Evolutionary conservation across 495 filamentous ascomycete species (phyloP).

Genomic region (Collariella sp.): DNA sequence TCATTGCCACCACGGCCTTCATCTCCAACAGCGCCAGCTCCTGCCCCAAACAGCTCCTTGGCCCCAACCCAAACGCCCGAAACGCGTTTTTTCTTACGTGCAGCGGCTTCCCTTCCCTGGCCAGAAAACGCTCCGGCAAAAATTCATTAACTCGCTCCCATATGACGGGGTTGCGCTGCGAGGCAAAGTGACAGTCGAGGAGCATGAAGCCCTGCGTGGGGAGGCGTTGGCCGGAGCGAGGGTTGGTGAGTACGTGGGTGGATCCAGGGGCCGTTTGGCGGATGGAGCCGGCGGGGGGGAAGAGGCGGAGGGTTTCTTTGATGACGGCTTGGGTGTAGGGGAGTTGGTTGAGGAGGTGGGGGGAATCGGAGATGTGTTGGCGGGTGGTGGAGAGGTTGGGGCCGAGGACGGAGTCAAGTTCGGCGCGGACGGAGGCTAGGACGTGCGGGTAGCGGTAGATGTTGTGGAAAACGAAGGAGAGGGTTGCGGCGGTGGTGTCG

Average conservation of each 20-base stretch:
- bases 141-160: not conserved
- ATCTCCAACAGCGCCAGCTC: not conserved
- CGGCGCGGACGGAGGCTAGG: conserved; percentile 28
- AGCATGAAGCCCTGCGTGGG: too few relatives aligned
- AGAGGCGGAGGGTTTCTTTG: too few relatives aligned
- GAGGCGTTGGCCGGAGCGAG: too few relatives aligned
- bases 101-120: too few relatives aligned
- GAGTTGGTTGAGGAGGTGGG: conserved; percentile 11
- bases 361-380: conserved; percentile 6
- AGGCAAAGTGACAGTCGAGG: conserved; percentile 3
- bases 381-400: not conserved
- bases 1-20: not conserved
- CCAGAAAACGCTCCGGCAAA: too few relatives aligned
- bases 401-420: conserved; percentile 33
- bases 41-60: conserved; percentile 35
- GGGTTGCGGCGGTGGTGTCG: conserved; percentile 32
- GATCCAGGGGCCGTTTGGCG: too few relatives aligned
- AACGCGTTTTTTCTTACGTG: conserved; percentile 14
- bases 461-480: conserved; percentile 30
- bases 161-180: conserved; percentile 31
- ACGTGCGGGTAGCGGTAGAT: conserved; percentile 31
- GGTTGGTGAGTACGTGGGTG: not conserved
- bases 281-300: too few relatives aligned
- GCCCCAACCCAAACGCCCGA: conserved; percentile 37
- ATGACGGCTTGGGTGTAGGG: too few relatives aligned